Percentiles rank a stretch among this genome's conserved stretches.
Evolutionary conservation across 2,329 filamentous ascomycete species (phyloP).

Genomic region (Botrytis tulipae): DNA sequence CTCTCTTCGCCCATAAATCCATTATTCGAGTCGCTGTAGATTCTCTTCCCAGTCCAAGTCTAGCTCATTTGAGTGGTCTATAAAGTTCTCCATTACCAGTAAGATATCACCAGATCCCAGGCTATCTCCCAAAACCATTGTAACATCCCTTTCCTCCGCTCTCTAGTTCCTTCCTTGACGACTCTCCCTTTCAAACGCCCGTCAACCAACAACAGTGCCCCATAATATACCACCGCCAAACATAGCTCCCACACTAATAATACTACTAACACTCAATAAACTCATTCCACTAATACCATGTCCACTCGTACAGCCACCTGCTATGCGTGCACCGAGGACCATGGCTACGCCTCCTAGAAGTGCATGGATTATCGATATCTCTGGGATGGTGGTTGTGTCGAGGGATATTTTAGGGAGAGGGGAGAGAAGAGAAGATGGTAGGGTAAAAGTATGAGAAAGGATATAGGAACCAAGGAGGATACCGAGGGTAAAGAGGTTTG

Average conservation of each 20-base stretch:
- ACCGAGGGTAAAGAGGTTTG: constrained; percentile 48
- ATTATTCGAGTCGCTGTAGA: neutral
- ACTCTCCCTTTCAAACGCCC: neutral
- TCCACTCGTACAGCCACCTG: constrained; percentile 66
- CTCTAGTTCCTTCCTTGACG: too few relatives aligned
- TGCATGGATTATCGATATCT: neutral
- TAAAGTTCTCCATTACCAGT: neutral
- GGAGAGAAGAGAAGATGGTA: constrained; percentile 23
- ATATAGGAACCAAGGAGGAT: constrained; percentile 48
- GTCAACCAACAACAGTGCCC: neutral
- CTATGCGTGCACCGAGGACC: constrained; percentile 59
- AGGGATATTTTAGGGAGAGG: neutral
- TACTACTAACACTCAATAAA: constrained; percentile 59
- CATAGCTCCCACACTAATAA: constrained; percentile 57
- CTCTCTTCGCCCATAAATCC: neutral
- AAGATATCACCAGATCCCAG: neutral
- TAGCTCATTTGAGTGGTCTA: neutral
- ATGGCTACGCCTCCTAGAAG: constrained; percentile 56
- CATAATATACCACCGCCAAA: constrained; percentile 52
- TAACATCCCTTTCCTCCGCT: too few relatives aligned
- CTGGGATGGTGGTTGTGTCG: neutral
- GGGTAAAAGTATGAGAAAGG: constrained; percentile 18
- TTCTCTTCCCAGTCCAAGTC: neutral
- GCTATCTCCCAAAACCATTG: neutral
- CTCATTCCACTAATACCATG: constrained; percentile 68